phyloP scores from a whole-genome alignment of 208 protist species.

The Herpetomonas tarakana region DNA sequence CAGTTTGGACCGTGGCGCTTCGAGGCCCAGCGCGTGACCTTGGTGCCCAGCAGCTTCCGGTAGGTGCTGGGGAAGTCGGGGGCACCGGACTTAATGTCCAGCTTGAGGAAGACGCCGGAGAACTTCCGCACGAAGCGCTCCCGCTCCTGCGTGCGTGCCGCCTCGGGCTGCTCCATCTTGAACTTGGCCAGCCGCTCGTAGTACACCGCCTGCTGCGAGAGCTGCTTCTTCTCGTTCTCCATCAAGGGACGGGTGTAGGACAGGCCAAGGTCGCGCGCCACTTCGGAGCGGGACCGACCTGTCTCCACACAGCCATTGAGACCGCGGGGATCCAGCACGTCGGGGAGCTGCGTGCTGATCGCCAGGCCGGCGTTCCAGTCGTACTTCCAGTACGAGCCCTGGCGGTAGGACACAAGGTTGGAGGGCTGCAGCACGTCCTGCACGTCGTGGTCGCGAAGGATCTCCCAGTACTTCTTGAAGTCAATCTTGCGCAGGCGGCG shows the following conservation, averaged over 20 bases:
- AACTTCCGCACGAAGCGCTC: conserved; percentile 88
- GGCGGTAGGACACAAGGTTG: conserved; percentile 84
- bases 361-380: conserved; percentile 88
- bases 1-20: conserved; percentile 90
- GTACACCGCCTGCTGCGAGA: conserved; percentile 85
- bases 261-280: conserved; percentile 87
- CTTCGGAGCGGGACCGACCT: conserved; percentile 84
- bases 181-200: conserved; percentile 90
- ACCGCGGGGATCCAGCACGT: conserved; percentile 84
- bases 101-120: conserved; percentile 88
- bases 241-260: conserved; percentile 87
- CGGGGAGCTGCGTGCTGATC: conserved; percentile 82
- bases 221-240: conserved; percentile 89
- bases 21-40: conserved; percentile 85
- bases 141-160: conserved; percentile 77
- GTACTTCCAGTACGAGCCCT: conserved; percentile 86
- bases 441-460: conserved; percentile 90
- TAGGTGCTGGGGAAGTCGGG: conserved; percentile 90
- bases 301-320: conserved; percentile 91
- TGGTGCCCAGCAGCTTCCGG: conserved; percentile 76
- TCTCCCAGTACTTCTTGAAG: conserved; percentile 91
- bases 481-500: conserved; percentile 86
- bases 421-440: conserved; percentile 87
- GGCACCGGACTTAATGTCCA: conserved; percentile 77
- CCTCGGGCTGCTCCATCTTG: conserved; percentile 90